Base-by-base conservation (phyloP, 495 filamentous ascomycete genomes). In the Xylaria castorea region DNA sequence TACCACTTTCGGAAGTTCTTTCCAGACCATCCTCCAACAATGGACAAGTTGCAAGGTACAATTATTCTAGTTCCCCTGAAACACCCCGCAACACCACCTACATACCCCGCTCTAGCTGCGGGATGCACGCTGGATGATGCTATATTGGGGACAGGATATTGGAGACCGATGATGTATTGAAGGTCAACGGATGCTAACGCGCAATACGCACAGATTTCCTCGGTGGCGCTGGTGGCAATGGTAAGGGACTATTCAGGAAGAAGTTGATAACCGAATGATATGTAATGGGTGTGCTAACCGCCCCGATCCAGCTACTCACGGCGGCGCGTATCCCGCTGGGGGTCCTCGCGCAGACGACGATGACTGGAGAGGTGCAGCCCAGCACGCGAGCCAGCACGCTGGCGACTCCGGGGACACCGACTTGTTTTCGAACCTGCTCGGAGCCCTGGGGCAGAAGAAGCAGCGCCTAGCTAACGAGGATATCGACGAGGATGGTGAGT, bases 401-500 rank as follows among this genome's bases (percentile, higher is more conserved):
- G 84, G 83, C 14, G 66, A 71, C 46, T 88, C 86, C 9, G 85
- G 84, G 55, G 78, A 83, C 61, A 83, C 82, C 58, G 73, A 72
- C 53, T 74, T 91, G 68, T 92, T 91, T 81, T 82, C 81, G 50
- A 81, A 64, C 67, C 80, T 87, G 27, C 77, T 92, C 7, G 80
- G 80, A 67, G 77, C 80, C 62, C 76, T 91, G 34, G 78, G 81
- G 18, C 76, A 85, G 73, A 87, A 86, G 76, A 87, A 86, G 80
- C 77, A 84, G 32, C 66, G 81, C 34, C 78, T 89, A 22, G 79
- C 80, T 8, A 77, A 87, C 36, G 86, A 89, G 50, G 84, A 87
- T n/a, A 73, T 92, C 36, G 86, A 92, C 72, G 90, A 92, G 77
- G 84, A 91, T 40, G 79, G 84, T 85, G 5, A 51, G 80, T 75